Percentiles rank a stretch among this genome's conserved stretches.
Evolutionary conservation across 176 grass and related monocot genomes (phyloP).

Genomic region (Bothriochloa decipiens): DNA sequence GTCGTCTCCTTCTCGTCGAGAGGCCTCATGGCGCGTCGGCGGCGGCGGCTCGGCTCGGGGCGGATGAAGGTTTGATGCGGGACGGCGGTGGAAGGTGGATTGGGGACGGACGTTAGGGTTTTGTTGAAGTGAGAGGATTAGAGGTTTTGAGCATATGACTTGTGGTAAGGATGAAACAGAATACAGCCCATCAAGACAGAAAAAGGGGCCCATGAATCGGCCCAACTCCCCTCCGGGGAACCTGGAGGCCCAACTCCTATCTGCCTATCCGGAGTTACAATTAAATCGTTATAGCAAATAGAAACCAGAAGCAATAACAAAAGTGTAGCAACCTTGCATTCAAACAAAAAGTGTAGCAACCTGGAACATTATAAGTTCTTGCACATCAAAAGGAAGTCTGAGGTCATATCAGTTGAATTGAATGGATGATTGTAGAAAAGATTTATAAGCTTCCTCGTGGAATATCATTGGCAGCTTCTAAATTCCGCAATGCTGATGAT

Average conservation of each 20-base stretch:
- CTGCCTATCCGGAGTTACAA: no score
- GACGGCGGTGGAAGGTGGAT: neutral
- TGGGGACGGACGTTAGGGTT: slow-evolving; percentile 41
- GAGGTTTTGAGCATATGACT: neutral
- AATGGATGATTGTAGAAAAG: no score
- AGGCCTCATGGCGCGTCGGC: slow-evolving; percentile 53
- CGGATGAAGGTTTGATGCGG: neutral
- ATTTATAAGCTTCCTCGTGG: neutral
- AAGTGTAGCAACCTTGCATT: no score
- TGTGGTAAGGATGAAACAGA: neutral
- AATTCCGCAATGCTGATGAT: neutral
- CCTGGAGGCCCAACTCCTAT: no score
- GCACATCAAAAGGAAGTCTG: no score
- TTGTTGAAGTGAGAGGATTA: neutral
- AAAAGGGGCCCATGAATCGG: neutral
- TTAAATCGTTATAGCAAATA: no score
- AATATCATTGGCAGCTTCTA: neutral
- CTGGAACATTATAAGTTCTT: no score
- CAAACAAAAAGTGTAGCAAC: no score
- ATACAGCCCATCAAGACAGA: neutral
- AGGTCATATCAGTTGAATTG: no score
- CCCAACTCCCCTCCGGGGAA: neutral
- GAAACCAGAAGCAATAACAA: no score
- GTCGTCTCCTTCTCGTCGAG: slow-evolving; percentile 95
- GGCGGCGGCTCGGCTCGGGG: neutral